A percentile compares a stretch with the other conserved stretches of the same genome.
Evolutionary conservation across 2,329 filamentous ascomycete genomes (phyloP).

Genomic region (Cladosporium halotolerans): DNA sequence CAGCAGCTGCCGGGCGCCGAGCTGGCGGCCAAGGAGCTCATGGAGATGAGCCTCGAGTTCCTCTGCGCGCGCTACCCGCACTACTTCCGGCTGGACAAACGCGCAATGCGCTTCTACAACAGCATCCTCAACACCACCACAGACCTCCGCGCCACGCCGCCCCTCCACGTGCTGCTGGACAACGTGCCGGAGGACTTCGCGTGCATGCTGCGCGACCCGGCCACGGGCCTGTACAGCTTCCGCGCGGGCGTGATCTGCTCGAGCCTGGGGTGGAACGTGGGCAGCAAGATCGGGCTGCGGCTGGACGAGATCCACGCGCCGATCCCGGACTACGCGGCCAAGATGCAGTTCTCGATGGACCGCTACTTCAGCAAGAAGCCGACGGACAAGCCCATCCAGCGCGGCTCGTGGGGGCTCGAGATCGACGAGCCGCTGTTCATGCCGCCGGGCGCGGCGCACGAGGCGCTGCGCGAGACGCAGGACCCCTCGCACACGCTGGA

Average conservation of each 20-base stretch:
- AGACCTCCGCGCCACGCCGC: slow-evolving; percentile 55
- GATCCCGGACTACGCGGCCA: slow-evolving; percentile 79
- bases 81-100: slow-evolving; percentile 57
- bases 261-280: slow-evolving; percentile 72
- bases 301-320: slow-evolving; percentile 65
- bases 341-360: slow-evolving; percentile 85
- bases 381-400: slow-evolving; percentile 68
- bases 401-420: slow-evolving; percentile 79
- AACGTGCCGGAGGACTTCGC: slow-evolving; percentile 83
- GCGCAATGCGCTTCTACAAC: slow-evolving; percentile 60
- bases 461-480: slow-evolving; percentile 54
- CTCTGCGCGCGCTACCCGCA: slow-evolving; percentile 70
- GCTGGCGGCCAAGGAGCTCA: slow-evolving; percentile 74
- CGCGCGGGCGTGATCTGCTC: slow-evolving; percentile 74
- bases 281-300: slow-evolving; percentile 63
- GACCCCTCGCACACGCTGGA: slow-evolving; percentile 49
- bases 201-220: slow-evolving; percentile 64
- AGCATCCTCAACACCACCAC: slow-evolving; percentile 58
- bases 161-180: slow-evolving; percentile 64
- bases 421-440: slow-evolving; percentile 69
- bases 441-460: slow-evolving; percentile 61
- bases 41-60: slow-evolving; percentile 81
- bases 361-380: slow-evolving; percentile 78
- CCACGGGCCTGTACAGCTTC: slow-evolving; percentile 66
- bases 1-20: slow-evolving; percentile 67